Percentiles rank a stretch among this genome's conserved stretches.
phyloP scores from a whole-genome alignment of 257 asterid species.

The Apocynum venetum region DNA sequence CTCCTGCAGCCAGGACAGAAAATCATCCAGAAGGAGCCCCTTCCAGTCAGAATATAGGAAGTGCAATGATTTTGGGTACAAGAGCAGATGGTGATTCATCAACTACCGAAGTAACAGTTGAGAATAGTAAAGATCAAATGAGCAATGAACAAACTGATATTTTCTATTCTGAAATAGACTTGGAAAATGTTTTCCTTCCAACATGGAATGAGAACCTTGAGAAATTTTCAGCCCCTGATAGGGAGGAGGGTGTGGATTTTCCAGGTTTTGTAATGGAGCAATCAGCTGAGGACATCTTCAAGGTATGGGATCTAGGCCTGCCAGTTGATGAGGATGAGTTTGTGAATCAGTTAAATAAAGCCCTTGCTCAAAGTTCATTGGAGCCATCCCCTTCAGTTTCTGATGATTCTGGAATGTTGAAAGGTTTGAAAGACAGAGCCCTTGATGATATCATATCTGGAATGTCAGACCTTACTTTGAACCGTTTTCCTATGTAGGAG shows the following conservation, averaged over 20 bases:
- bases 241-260: slow-evolving; percentile 30
- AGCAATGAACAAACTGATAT: slow-evolving; percentile 24
- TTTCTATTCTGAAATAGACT: slow-evolving; percentile 36
- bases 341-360: slow-evolving; percentile 26
- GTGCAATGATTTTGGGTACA: slow-evolving; percentile 18
- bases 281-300: slow-evolving; percentile 30
- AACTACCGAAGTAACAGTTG: slow-evolving; percentile 20
- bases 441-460: slow-evolving; percentile 51
- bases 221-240: slow-evolving; percentile 27
- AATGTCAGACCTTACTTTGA: slow-evolving; percentile 52
- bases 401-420: slow-evolving; percentile 25
- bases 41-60: slow-evolving; percentile 8
- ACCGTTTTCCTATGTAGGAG: slow-evolving; percentile 10
- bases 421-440: slow-evolving; percentile 21
- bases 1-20: slow-evolving; percentile 18
- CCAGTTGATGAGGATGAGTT: slow-evolving; percentile 34
- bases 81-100: slow-evolving; percentile 11
- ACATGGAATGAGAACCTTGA: slow-evolving; percentile 41
- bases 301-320: slow-evolving; percentile 43
- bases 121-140: slow-evolving; percentile 11
- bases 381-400: slow-evolving; percentile 23
- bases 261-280: slow-evolving; percentile 27
- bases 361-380: slow-evolving; percentile 21
- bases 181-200: slow-evolving; percentile 47
- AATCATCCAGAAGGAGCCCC: slow-evolving; percentile 15